These are phyloP conservation scores for Calocybe gangraenosa DNA, from an alignment of 768 basidiomycete genomes.

Conservation along the genomic window DNA sequence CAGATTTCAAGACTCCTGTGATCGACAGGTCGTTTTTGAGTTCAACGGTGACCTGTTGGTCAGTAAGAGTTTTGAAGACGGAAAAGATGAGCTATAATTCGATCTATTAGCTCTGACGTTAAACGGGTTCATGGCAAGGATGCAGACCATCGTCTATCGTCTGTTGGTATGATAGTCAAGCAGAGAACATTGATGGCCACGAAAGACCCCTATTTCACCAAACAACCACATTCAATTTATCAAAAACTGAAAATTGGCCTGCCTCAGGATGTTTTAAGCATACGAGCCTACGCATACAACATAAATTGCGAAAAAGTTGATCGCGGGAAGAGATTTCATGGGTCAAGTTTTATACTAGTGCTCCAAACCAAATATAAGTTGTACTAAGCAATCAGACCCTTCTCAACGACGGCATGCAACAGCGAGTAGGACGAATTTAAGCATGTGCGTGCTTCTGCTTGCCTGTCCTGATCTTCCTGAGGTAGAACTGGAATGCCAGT, in stretches of 20 bases:
- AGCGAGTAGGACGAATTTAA: conserved; percentile 18
- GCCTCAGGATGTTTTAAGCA: neutral
- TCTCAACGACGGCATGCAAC: neutral
- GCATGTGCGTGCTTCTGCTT: conserved; percentile 90
- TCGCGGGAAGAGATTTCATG: conserved; percentile 6
- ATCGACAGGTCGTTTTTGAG: conserved; percentile 99
- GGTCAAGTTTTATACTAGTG: conserved; percentile 7
- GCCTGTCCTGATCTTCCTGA: conserved; percentile 87
- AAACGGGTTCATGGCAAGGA: neutral
- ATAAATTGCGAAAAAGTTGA: neutral
- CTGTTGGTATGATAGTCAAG: neutral
- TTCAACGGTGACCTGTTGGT: conserved; percentile 95
- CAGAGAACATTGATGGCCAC: neutral
- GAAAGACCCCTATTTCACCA: neutral
- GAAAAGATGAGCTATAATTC: conserved; percentile 81
- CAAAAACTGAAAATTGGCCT: neutral
- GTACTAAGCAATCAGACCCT: conserved; percentile 5
- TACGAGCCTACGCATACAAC: neutral
- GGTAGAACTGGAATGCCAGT: conserved; percentile 67
- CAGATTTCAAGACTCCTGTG: conserved; percentile 92
- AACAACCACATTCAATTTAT: too few relatives aligned
- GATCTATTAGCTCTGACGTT: neutral
- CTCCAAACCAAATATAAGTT: conserved; percentile 15
- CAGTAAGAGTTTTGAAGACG: conserved; percentile 98
- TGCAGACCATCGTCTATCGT: conserved; percentile 2